These are phyloP conservation scores for Talaromyces sp. DNA, from an alignment of 2,329 filamentous ascomycete species.

Conservation along the genomic window DNA sequence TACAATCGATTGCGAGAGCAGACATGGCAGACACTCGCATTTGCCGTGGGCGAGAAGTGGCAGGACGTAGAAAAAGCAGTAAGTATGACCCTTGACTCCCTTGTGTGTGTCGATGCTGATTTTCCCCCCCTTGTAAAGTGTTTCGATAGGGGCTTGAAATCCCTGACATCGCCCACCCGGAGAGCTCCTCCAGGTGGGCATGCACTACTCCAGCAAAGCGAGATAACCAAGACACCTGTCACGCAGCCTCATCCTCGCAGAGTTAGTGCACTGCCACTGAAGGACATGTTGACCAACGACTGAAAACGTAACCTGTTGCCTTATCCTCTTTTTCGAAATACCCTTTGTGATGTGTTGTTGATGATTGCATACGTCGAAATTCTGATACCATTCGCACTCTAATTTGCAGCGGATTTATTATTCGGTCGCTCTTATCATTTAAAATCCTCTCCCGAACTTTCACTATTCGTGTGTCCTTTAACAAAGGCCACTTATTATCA, in stretches of 20 bases:
- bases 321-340: not conserved
- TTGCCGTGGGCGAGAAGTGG: constrained; percentile 53
- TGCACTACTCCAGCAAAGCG: not conserved
- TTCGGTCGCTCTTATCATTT: not conserved
- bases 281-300: constrained; percentile 5
- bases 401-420: not conserved
- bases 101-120: not conserved
- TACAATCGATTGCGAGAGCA: constrained; percentile 76
- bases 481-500: not conserved
- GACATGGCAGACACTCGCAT: constrained; percentile 73
- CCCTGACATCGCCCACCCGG: constrained; percentile 6
- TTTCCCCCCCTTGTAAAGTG: constrained; percentile 13
- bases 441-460: not conserved
- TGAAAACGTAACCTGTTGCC: not conserved
- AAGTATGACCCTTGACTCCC: constrained; percentile 30
- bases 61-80: constrained; percentile 76
- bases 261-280: constrained; percentile 6
- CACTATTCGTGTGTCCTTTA: not conserved
- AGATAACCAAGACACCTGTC: constrained; percentile 1
- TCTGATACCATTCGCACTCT: not conserved
- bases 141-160: constrained; percentile 17
- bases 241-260: constrained; percentile 2
- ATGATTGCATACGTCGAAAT: not conserved
- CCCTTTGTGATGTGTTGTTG: not conserved
- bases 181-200: constrained; percentile 12